Conservation (phyloP, 768 basidiomycete genomes). For the Tulasnella sp. region DNA sequence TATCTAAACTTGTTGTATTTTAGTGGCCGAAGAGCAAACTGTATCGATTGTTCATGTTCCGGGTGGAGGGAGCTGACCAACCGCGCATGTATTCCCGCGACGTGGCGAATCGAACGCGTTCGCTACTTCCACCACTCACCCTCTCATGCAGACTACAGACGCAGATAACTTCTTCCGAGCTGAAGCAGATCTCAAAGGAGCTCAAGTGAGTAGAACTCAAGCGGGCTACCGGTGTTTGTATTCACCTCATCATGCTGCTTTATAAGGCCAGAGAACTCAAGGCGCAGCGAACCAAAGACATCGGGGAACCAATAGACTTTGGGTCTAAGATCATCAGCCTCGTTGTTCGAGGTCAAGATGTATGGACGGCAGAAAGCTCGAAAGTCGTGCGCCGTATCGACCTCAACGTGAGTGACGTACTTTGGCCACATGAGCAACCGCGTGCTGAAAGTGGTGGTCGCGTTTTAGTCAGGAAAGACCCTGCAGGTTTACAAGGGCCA, state of each 20-base stretch:
- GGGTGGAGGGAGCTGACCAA: no score
- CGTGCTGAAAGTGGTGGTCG: conserved; percentile 10
- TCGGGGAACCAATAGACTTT: conserved; percentile 77
- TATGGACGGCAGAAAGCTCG: conserved; percentile 88
- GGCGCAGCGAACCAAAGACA: conserved; percentile 58
- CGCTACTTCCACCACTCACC: no score
- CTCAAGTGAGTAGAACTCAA: conserved; percentile 45
- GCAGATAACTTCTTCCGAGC: conserved; percentile 61
- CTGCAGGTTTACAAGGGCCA: conserved; percentile 76
- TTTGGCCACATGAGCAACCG: not conserved
- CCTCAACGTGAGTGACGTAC: conserved; percentile 56
- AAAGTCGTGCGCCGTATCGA: conserved; percentile 67
- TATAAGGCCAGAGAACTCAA: conserved; percentile 67
- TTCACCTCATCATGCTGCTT: conserved; percentile 14
- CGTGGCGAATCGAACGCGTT: no score
- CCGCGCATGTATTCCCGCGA: no score
- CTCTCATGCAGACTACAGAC: conserved; percentile 43
- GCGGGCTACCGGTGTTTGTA: conserved; percentile 26
- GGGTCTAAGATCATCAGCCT: conserved; percentile 70
- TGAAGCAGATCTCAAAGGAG: conserved; percentile 63
- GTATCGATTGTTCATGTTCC: no score
- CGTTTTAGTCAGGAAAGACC: conserved; percentile 69
- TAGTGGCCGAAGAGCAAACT: no score
- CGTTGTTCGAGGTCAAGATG: conserved; percentile 57
- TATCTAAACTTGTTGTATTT: no score